Conservation (phyloP, 345 rosid genomes). For the Combretum micranthum region DNA sequence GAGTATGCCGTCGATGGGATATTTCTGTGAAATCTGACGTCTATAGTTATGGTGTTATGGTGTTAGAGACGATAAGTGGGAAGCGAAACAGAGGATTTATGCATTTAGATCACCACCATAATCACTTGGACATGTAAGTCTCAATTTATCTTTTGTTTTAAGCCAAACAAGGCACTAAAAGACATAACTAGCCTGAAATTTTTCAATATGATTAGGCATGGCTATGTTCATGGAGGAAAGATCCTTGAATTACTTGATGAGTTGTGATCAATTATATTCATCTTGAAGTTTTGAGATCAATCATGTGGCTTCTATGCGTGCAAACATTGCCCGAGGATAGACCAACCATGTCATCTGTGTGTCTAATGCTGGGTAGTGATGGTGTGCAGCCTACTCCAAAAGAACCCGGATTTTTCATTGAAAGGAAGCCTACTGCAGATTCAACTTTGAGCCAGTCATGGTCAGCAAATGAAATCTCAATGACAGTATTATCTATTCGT, state of each 20-base stretch:
- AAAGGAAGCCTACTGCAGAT: conserved; percentile 3
- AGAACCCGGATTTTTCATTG: conserved; percentile 27
- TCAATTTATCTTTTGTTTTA: not conserved
- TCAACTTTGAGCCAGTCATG: not conserved
- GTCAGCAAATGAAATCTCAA: conserved; percentile 19
- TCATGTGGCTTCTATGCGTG: conserved; percentile 39
- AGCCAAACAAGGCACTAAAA: no score
- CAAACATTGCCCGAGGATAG: conserved; percentile 37
- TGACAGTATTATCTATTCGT: conserved; percentile 11
- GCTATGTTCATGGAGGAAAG: conserved; percentile 28
- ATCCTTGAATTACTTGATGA: conserved; percentile 27
- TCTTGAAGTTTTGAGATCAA: conserved; percentile 25
- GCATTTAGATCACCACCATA: conserved; percentile 20
- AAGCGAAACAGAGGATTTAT: conserved; percentile 22
- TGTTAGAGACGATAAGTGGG: conserved; percentile 27
- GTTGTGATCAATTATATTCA: conserved; percentile 6
- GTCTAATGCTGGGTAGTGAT: conserved; percentile 36
- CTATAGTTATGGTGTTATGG: conserved; percentile 34
- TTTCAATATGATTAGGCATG: conserved; percentile 21
- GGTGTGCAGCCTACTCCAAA: conserved; percentile 27
- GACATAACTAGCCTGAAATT: not conserved
- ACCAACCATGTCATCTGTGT: conserved; percentile 40
- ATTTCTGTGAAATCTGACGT: conserved; percentile 31
- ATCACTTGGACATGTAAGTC: conserved; percentile 28
- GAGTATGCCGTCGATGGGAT: conserved; percentile 34